Evolutionary conservation across 164 flowering plant genomes (phyloP).

Genomic region (Aristolochia fimbriata): DNA sequence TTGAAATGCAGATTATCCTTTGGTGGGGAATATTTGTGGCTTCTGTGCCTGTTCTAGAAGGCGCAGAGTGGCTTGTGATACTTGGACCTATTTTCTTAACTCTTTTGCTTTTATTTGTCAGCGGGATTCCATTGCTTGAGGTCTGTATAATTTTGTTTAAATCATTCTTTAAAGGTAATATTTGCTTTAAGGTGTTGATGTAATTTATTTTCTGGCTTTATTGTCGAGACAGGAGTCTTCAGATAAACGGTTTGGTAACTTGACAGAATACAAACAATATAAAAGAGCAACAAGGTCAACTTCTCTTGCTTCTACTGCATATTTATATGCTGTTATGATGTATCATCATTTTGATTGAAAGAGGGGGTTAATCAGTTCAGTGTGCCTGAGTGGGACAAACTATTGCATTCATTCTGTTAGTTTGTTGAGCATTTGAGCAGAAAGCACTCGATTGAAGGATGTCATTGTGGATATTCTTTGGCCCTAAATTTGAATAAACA

Average conservation of each 20-base stretch:
- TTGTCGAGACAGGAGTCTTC: constrained; percentile 61
- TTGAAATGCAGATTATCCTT: constrained; percentile 52
- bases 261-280: constrained; percentile 47
- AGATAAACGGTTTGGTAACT: constrained; percentile 66
- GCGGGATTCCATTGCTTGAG: constrained; percentile 97
- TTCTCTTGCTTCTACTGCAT: background rate
- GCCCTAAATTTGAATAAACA: too few relatives aligned
- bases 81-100: constrained; percentile 80
- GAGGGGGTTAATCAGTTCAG: too few relatives aligned
- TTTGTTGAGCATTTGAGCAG: too few relatives aligned
- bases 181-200: background rate
- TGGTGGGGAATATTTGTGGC: constrained; percentile 98
- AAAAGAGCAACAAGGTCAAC: constrained; percentile 74
- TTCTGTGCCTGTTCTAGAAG: constrained; percentile 63
- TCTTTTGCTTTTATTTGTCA: constrained; percentile 78
- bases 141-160: constrained; percentile 25
- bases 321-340: background rate
- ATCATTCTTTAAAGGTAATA: background rate
- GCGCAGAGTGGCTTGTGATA: constrained; percentile 84
- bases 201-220: constrained; percentile 2
- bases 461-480: too few relatives aligned
- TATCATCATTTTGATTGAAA: background rate
- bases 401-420: too few relatives aligned
- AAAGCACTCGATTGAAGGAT: too few relatives aligned
- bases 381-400: too few relatives aligned